These are phyloP conservation scores for Austropuccinia psidii DNA, from an alignment of 1,284 basidiomycete genomes.

Conservation along the genomic window DNA sequence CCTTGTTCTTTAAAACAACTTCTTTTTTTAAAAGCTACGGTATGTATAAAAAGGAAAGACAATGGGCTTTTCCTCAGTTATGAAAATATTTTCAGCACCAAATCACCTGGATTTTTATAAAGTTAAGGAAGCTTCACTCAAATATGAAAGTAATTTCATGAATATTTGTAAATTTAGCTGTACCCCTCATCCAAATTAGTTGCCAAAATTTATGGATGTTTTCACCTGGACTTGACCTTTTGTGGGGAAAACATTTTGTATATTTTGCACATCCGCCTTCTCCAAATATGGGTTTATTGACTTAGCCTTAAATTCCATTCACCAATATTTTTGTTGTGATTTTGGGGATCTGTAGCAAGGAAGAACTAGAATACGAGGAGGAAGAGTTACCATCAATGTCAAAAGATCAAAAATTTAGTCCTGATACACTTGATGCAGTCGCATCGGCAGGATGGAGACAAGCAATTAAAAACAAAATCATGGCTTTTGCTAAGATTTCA, in stretches of 20 bases:
- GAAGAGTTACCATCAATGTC: constrained; percentile 53
- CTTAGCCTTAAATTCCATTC: constrained; percentile 52
- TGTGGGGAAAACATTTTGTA: constrained; percentile 89
- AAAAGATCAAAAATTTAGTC: constrained; percentile 41
- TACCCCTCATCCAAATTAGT: constrained; percentile 89
- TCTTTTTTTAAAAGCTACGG: constrained; percentile 74
- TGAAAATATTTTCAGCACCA: constrained; percentile 93
- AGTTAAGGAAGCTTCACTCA: constrained; percentile 92
- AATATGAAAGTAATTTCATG: constrained; percentile 94
- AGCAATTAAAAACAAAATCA: constrained; percentile 94
- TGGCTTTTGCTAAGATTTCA: constrained; percentile 93
- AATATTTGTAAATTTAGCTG: constrained; percentile 92
- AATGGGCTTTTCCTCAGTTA: constrained; percentile 80
- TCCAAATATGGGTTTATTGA: constrained; percentile 16
- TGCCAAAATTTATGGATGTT: constrained; percentile 98
- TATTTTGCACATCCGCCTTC: neutral
- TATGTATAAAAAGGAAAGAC: constrained; percentile 93
- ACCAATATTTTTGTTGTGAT: constrained; percentile 95
- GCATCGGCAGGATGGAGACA: constrained; percentile 67
- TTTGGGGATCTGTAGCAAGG: constrained; percentile 85
- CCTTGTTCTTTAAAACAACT: too few species aligned
- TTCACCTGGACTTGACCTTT: constrained; percentile 99
- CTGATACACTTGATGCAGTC: constrained; percentile 47
- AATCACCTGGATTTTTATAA: constrained; percentile 96
- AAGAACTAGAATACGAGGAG: constrained; percentile 81